Evolutionary conservation across 495 filamentous ascomycete genomes (phyloP).

Genomic region (Aspergillus steynii): DNA sequence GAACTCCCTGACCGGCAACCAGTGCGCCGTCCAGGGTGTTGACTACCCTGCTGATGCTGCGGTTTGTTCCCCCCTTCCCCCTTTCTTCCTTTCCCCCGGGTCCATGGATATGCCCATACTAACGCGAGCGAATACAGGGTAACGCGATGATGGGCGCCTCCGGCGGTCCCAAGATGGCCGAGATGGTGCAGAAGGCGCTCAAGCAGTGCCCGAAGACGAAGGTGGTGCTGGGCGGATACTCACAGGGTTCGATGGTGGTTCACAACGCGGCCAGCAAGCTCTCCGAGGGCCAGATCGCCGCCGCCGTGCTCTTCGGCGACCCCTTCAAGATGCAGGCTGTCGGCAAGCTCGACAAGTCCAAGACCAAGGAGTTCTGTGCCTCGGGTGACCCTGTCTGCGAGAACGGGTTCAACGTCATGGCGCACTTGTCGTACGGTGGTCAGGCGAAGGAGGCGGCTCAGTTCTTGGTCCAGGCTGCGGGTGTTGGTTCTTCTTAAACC

Average conservation of each 20-base stretch:
- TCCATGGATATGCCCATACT: background rate
- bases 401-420: slow-evolving; percentile 49
- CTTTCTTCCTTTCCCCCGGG: background rate
- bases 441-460: slow-evolving; percentile 50
- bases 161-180: slow-evolving; percentile 50
- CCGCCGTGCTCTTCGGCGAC: slow-evolving; percentile 60
- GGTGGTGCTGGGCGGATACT: slow-evolving; percentile 62
- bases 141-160: slow-evolving; percentile 44
- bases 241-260: slow-evolving; percentile 54
- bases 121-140: slow-evolving; percentile 33
- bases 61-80: slow-evolving; percentile 25
- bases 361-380: slow-evolving; percentile 55
- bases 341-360: slow-evolving; percentile 41
- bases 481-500: slow-evolving; percentile 8
- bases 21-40: slow-evolving; percentile 57
- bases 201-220: slow-evolving; percentile 59
- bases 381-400: slow-evolving; percentile 55
- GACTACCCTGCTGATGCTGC: slow-evolving; percentile 47
- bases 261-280: slow-evolving; percentile 49
- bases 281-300: slow-evolving; percentile 27
- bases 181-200: slow-evolving; percentile 46
- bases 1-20: slow-evolving; percentile 31
- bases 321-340: slow-evolving; percentile 50
- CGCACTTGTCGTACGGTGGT: slow-evolving; percentile 53
- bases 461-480: slow-evolving; percentile 42